Base-by-base conservation (phyloP, 768 basidiomycete genomes). In the Hygrocybe punicea region DNA sequence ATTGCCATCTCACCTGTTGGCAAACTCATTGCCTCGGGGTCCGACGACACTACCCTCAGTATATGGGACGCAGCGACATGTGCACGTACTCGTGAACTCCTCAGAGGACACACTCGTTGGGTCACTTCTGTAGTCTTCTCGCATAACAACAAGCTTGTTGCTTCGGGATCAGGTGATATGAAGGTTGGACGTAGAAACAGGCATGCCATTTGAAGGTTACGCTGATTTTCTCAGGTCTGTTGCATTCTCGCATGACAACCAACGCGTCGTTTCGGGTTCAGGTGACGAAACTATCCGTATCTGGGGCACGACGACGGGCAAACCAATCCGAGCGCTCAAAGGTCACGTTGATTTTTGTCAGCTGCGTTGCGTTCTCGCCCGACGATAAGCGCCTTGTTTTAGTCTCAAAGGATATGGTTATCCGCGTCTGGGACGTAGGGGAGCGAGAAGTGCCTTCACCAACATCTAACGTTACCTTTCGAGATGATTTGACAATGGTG, bases 81-180 rank as follows among this genome's bases (percentile, higher is more conserved):
- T 33, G 42, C 45, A 19, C 17, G n/a, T 23, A 23, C 45, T 11
- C 11, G 11, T n/a, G 45, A 47, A 23, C 17, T 10, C 14, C 19
- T 42, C 39, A 42, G 19, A 19, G 47, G 47, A 25, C 47, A 48
- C 47, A 48, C 25, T 16, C 14, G 21, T 29, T 48, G 21, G 14
- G 62, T 69, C 25, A 59, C 45, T 13, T 63, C 62, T 24, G 61
- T 71, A 19, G 59, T 60, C 24, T 66, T 70, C 59, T 68, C 69
- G 7, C 63, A 64, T 1, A 59, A 69, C 56, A 66, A 65, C 6
- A 57, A 58, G 24, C 58, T 51, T 7, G 51, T 70, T 52, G 54
- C 60, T 10, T 66, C 67, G 3, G 62, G 63, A 13, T 63, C 64
- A 7, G 36, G 40, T n/a, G 40, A 44, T 21, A 44, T n/a, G 40